Conservation (phyloP, 2,329 filamentous ascomycete species). For the Lecanoromycetidae sp. region DNA sequence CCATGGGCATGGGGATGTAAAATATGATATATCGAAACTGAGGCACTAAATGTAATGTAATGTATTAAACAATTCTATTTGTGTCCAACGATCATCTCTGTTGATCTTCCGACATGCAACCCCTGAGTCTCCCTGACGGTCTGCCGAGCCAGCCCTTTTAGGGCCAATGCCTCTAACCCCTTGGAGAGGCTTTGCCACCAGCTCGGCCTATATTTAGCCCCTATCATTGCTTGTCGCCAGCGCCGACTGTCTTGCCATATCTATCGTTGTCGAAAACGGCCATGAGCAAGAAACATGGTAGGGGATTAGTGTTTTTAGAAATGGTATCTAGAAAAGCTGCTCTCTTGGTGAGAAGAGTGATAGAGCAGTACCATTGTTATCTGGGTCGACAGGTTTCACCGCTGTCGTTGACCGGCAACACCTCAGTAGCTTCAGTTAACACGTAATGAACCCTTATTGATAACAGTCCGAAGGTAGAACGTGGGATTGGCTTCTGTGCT, state of each 20-base stretch:
- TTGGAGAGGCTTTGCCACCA: constrained; percentile 7
- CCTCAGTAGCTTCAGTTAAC: no score
- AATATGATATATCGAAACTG: no score
- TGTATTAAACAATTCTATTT: constrained; percentile 1
- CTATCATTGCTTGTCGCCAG: not conserved
- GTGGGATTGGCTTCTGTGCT: no score
- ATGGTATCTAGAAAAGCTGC: not conserved
- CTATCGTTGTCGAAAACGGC: not conserved
- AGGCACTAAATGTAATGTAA: not conserved
- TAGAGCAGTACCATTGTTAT: no score
- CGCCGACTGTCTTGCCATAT: no score
- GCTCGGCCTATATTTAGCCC: constrained; percentile 7
- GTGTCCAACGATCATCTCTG: not conserved
- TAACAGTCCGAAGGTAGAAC: no score
- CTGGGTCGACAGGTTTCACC: no score
- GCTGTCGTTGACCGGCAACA: not conserved
- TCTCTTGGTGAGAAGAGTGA: not conserved
- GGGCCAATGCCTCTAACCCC: constrained; percentile 7
- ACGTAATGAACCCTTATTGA: no score
- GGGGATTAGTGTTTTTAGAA: not conserved
- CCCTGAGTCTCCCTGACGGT: no score
- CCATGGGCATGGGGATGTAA: no score
- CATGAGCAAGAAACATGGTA: not conserved
- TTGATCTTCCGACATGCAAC: not conserved
- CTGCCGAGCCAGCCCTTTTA: not conserved